Evolutionary conservation across 345 rosid genomes (phyloP), one percentile per base, ranked within the genome.

Genomic region (Arabis hirsuta): DNA sequence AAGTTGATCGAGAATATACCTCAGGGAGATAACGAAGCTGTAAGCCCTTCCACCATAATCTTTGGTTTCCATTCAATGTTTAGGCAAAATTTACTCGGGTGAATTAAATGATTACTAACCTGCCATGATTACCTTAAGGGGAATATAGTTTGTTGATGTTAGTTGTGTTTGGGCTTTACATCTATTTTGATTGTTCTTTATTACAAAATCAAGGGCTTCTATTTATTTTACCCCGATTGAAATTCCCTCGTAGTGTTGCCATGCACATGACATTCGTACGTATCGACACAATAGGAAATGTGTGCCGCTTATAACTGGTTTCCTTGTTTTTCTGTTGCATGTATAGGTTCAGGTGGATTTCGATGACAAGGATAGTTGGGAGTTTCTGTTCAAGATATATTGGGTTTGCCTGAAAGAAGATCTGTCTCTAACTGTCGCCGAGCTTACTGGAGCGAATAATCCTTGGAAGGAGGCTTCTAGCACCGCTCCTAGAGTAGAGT

Each of bases 311-410:
- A 70, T 39, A 60, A 31, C 5, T 67, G 9, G 46, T 61, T 67
- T 67, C 24, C 38, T 59, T 41, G 38, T 64, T 66, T 60, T n/a
- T 42, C 11, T 50, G 11, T 75, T 36, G 58, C 58, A 9, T 76
- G 22, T 73, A 65, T 84, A 94, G 98, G 92, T 89, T 78, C 85
- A 87, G 80, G 98, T 94, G 81, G 97, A 94, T 81, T 95, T 95
- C 82, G 99, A 95, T 78, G 99, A 95, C 77, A 82, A 83, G 78
- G 82, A 78, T 74, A 95, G 98, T 84, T 95, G 98, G 98, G 98
- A 95, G 81, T 95, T 90, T 88, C 91, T 95, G 56, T 95, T 95
- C 81, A 95, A 91, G 82, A 85, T 87, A 20, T 95, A 95, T 73
- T 95, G 99, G 99, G 68, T 81, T 65, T 80, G 62, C 67, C 73